phyloP scores from a whole-genome alignment of 1,139 yeast genomes.

The Taphrina flavorubra region DNA sequence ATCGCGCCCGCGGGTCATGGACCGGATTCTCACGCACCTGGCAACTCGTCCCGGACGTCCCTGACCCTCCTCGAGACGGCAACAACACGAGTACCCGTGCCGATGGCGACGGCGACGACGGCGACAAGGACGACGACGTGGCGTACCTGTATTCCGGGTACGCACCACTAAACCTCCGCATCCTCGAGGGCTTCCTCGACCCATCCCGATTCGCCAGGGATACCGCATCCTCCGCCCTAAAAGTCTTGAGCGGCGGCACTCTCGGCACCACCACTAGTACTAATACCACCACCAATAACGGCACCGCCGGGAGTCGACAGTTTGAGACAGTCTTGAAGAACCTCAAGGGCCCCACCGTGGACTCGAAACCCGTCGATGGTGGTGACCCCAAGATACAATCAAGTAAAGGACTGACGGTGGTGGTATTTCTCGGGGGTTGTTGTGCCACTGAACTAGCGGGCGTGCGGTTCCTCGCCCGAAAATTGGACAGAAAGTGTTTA shows the following conservation, averaged over 20 bases:
- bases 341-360: slow-evolving; percentile 53
- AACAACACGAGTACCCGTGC: background rate
- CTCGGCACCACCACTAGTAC: background rate
- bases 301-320: slow-evolving; percentile 19
- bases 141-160: slow-evolving; percentile 57
- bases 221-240: background rate
- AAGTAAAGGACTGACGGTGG: slow-evolving; percentile 50
- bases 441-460: slow-evolving; percentile 78
- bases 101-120: background rate
- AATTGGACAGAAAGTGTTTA: slow-evolving; percentile 44
- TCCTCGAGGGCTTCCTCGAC: slow-evolving; percentile 52
- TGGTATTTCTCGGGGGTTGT: slow-evolving; percentile 75
- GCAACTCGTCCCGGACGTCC: slow-evolving; percentile 49
- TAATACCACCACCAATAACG: too few relatives aligned
- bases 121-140: slow-evolving; percentile 47
- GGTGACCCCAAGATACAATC: background rate
- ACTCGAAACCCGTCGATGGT: slow-evolving; percentile 46
- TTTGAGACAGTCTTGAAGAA: slow-evolving; percentile 51
- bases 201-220: slow-evolving; percentile 51
- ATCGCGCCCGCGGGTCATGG: slow-evolving; percentile 33
- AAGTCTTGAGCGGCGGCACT: slow-evolving; percentile 7
- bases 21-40: slow-evolving; percentile 44
- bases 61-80: slow-evolving; percentile 41
- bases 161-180: slow-evolving; percentile 56
- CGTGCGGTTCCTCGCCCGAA: slow-evolving; percentile 61